Conservation (phyloP, 495 filamentous ascomycete species). For the Hypoxylon crocopeplum region DNA sequence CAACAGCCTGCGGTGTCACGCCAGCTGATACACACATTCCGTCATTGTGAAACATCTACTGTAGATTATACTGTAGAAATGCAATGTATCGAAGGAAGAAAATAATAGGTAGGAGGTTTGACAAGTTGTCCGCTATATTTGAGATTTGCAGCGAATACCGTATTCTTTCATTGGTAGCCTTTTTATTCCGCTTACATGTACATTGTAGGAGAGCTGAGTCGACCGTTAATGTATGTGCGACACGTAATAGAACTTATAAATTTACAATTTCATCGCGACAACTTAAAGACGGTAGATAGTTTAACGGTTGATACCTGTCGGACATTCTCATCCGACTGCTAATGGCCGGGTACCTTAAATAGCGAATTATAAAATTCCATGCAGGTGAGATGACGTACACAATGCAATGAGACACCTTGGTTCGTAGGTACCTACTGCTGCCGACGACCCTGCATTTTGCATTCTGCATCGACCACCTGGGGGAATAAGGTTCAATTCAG, state of each 20-base stretch:
- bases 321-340: conserved; percentile 24
- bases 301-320: not conserved
- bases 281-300: too few relatives aligned
- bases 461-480: too few relatives aligned
- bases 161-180: too few relatives aligned
- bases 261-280: too few relatives aligned
- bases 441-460: conserved; percentile 18
- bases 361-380: conserved; percentile 29
- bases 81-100: not conserved
- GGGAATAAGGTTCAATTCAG: too few relatives aligned
- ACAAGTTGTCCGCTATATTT: too few relatives aligned
- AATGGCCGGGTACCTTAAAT: conserved; percentile 10
- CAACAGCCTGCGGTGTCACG: conserved; percentile 25
- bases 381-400: conserved; percentile 41
- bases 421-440: conserved; percentile 1
- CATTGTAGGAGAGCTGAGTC: too few relatives aligned
- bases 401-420: conserved; percentile 35
- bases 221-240: too few relatives aligned
- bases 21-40: conserved; percentile 30
- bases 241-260: too few relatives aligned
- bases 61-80: conserved; percentile 5
- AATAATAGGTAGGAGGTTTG: too few relatives aligned
- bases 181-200: too few relatives aligned
- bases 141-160: too few relatives aligned
- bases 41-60: conserved; percentile 31